phyloP scores from a whole-genome alignment of 78 protist species.

The Isochrysis galbana region DNA sequence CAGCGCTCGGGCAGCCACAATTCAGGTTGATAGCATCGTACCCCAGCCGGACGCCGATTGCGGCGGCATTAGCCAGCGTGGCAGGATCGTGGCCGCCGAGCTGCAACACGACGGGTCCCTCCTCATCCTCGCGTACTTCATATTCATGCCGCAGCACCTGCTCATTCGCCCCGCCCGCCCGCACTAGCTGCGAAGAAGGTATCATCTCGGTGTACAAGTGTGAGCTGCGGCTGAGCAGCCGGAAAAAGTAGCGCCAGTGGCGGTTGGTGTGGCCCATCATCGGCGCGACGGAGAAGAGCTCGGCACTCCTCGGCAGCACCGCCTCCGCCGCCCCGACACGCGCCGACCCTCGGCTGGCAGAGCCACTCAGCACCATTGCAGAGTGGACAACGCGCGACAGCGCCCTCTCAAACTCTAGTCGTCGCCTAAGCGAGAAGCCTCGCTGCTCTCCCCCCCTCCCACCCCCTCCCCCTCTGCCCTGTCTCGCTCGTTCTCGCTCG shows the following conservation, averaged over 20 bases:
- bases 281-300: constrained; percentile 32
- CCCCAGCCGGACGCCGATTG: neutral
- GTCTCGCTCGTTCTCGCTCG: too few species aligned
- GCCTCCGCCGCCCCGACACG: too few species aligned
- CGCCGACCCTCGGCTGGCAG: too few species aligned
- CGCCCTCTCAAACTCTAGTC: too few species aligned
- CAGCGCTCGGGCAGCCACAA: constrained; percentile 36
- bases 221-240: neutral
- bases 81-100: neutral
- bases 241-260: neutral
- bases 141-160: neutral
- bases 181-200: neutral
- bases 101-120: neutral
- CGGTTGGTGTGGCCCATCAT: constrained; percentile 40
- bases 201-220: constrained; percentile 42
- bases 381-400: too few species aligned
- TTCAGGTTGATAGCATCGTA: constrained; percentile 23
- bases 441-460: too few species aligned
- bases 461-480: too few species aligned
- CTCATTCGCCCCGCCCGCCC: neutral
- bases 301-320: too few species aligned
- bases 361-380: too few species aligned
- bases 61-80: neutral
- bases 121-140: neutral
- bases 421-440: too few species aligned